A percentile compares a stretch with the other conserved stretches of the same genome.
These are phyloP conservation scores for Monosporascus sp. DNA, from an alignment of 2,329 filamentous ascomycete genomes.

Conservation along the genomic window DNA sequence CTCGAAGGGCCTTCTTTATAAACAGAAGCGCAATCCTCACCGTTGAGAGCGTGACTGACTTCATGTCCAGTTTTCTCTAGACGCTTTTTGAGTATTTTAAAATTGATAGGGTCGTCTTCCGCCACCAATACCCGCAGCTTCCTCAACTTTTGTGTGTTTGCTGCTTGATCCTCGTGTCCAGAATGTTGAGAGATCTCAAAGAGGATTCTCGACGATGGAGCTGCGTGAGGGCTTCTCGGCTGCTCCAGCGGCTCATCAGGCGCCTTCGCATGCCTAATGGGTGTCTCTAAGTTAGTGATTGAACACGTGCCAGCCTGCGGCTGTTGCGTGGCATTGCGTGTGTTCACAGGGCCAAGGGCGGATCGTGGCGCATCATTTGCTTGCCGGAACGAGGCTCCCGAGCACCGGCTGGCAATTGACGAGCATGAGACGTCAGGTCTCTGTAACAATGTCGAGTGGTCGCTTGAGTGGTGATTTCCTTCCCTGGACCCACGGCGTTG, in stretches of 20 bases:
- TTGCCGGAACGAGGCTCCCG: background rate
- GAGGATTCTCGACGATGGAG: conserved; percentile 29
- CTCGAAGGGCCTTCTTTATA: conserved; percentile 57
- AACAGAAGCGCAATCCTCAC: conserved; percentile 72
- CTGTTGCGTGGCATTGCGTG: conserved; percentile 7
- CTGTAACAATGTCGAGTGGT: conserved; percentile 10
- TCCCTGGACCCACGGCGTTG: conserved; percentile 16
- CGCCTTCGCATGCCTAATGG: conserved; percentile 42
- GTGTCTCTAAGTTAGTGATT: conserved; percentile 40
- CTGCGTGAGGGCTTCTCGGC: conserved; percentile 24
- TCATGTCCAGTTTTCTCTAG: conserved; percentile 71
- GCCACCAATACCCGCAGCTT: conserved; percentile 68
- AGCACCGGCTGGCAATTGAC: background rate
- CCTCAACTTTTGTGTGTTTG: conserved; percentile 1
- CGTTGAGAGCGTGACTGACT: conserved; percentile 71
- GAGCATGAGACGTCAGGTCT: background rate
- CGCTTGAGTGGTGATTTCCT: conserved; percentile 3
- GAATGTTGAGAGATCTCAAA: conserved; percentile 32
- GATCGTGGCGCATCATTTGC: background rate
- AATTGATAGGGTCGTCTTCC: conserved; percentile 85
- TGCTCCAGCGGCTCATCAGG: conserved; percentile 40
- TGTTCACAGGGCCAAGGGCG: background rate
- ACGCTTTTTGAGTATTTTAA: conserved; percentile 73
- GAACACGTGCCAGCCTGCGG: conserved; percentile 30
- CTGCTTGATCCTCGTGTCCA: background rate